These are phyloP conservation scores for Rhynchospora breviuscula DNA, from an alignment of 176 grass and related monocot genomes.

Conservation along the genomic window DNA sequence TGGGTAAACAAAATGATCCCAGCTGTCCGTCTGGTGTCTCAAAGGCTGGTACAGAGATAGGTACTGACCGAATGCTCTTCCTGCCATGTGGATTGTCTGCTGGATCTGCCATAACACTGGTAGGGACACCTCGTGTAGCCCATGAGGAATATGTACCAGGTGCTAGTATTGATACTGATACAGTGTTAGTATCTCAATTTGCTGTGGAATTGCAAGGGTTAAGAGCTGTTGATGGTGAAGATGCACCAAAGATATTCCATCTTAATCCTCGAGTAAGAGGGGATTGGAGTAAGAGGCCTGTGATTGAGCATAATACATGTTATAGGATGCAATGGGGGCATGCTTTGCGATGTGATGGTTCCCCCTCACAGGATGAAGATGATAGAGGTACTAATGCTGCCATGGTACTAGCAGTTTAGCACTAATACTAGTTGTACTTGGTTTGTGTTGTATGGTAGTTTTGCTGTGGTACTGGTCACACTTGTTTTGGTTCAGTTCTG, in stretches of 20 bases:
- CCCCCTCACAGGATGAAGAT: constrained; percentile 41
- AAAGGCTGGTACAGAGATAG: constrained; percentile 24
- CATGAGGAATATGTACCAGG: constrained; percentile 71
- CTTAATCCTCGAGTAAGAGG: constrained; percentile 79
- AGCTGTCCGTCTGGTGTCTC: constrained; percentile 51
- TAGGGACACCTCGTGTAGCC: constrained; percentile 47
- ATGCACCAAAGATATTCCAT: constrained; percentile 78
- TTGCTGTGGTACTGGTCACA: neutral
- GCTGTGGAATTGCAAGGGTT: constrained; percentile 87
- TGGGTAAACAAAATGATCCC: constrained; percentile 29
- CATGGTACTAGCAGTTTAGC: neutral
- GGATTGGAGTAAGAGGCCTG: constrained; percentile 78
- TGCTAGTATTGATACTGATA: constrained; percentile 41
- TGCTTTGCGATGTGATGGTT: constrained; percentile 62
- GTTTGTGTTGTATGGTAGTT: neutral
- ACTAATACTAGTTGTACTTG: neutral
- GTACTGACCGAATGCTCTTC: constrained; percentile 52
- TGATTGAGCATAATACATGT: constrained; percentile 93
- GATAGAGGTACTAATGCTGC: constrained; percentile 48
- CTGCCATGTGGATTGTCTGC: constrained; percentile 80
- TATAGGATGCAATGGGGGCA: constrained; percentile 90
- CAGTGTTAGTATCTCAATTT: constrained; percentile 80
- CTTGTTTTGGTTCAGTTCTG: neutral
- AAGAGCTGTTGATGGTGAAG: constrained; percentile 69
- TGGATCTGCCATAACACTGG: constrained; percentile 71